Percentiles rank a stretch among this genome's conserved stretches.
These are phyloP conservation scores for Ophiocordyceps camponoti-saundersi DNA, from an alignment of 2,329 filamentous ascomycete genomes.

Conservation along the genomic window DNA sequence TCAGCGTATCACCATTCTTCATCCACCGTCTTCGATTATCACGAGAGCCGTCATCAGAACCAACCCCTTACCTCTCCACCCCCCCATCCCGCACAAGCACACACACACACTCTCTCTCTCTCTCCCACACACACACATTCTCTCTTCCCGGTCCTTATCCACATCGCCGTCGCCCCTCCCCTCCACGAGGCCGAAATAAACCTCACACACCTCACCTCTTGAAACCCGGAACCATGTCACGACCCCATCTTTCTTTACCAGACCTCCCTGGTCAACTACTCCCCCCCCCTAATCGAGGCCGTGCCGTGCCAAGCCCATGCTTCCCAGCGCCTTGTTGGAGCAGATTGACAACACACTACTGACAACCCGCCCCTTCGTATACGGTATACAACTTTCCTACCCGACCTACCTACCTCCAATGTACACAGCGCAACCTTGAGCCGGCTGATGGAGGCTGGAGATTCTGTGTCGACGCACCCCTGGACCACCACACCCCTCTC, in stretches of 20 bases:
- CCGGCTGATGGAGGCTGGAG: background rate
- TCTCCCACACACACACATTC: no score
- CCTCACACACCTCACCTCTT: conserved; percentile 1
- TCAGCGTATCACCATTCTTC: background rate
- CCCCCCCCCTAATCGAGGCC: background rate
- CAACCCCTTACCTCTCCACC: background rate
- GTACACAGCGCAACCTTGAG: conserved; percentile 1
- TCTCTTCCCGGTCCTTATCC: no score
- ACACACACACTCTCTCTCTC: background rate
- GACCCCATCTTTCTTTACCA: background rate
- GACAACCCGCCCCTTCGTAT: background rate
- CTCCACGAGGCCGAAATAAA: background rate
- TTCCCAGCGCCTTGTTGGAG: background rate
- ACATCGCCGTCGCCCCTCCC: no score
- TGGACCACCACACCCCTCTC: background rate
- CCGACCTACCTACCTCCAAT: no score
- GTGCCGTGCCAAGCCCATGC: background rate
- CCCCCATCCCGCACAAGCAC: no score
- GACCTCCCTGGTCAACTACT: background rate
- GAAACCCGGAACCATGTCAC: conserved; percentile 4
- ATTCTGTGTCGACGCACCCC: conserved; percentile 1
- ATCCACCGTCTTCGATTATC: background rate
- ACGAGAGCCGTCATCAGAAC: no score
- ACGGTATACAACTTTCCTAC: background rate
- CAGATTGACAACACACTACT: background rate